These are phyloP conservation scores for Aspergillus hancockii DNA, from an alignment of 495 filamentous ascomycete genomes.

Conservation along the genomic window DNA sequence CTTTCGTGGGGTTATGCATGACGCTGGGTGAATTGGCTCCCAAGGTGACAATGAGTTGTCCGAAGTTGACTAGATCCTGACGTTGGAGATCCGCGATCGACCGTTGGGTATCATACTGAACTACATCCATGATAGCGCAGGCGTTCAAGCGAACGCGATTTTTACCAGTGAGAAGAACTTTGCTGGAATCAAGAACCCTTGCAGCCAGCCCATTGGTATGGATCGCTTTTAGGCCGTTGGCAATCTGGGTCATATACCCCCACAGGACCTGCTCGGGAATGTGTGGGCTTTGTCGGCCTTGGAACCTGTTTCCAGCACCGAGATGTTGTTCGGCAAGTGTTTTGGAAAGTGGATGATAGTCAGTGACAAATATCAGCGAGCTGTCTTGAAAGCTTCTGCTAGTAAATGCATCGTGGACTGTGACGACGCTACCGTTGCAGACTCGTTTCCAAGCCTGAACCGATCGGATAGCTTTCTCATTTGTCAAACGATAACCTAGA, in stretches of 20 bases:
- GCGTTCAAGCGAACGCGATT: conserved; percentile 85
- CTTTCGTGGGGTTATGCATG: conserved; percentile 56
- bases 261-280: conserved; percentile 81
- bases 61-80: conserved; percentile 85
- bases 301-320: conserved; percentile 54
- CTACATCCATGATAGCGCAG: conserved; percentile 84
- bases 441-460: conserved; percentile 93
- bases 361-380: conserved; percentile 90
- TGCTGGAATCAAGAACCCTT: conserved; percentile 77
- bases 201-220: conserved; percentile 81
- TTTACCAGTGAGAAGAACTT: conserved; percentile 71
- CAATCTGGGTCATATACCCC: conserved; percentile 90
- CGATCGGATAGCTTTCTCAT: conserved; percentile 80
- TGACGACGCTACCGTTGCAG: conserved; percentile 78
- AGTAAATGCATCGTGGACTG: conserved; percentile 89
- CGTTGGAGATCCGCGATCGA: conserved; percentile 75
- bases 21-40: conserved; percentile 63
- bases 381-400: conserved; percentile 90
- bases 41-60: conserved; percentile 76
- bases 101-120: conserved; percentile 68
- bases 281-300: conserved; percentile 45
- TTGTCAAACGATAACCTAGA: conserved; percentile 75
- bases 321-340: conserved; percentile 86
- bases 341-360: conserved; percentile 89
- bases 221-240: conserved; percentile 83